phyloP scores from a whole-genome alignment of 768 basidiomycete species.

The Lactifluus pinguis region DNA sequence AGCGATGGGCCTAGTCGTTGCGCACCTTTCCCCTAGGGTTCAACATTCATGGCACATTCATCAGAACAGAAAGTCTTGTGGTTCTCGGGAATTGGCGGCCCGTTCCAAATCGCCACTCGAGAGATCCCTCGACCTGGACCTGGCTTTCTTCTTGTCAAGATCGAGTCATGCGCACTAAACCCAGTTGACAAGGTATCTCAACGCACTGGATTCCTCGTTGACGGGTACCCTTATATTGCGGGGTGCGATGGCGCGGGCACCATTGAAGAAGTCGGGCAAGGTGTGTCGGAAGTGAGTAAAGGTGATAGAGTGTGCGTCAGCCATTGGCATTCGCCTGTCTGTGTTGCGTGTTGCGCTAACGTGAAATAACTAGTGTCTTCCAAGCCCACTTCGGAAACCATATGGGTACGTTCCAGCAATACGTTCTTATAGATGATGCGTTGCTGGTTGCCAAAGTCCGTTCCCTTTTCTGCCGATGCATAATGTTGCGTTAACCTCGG shows the following conservation, averaged over 20 bases:
- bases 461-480: background rate
- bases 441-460: constrained; percentile 17
- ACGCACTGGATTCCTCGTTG: constrained; percentile 14
- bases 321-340: background rate
- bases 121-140: constrained; percentile 16
- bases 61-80: constrained; percentile 7
- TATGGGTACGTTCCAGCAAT: constrained; percentile 20
- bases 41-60: constrained; percentile 2
- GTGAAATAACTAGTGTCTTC: constrained; percentile 1
- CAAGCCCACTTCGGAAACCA: background rate
- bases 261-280: constrained; percentile 23
- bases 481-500: background rate
- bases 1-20: background rate
- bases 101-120: background rate
- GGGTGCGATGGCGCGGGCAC: constrained; percentile 23
- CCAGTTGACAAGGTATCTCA: constrained; percentile 16
- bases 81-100: background rate
- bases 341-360: background rate
- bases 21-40: background rate
- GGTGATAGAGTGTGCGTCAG: constrained; percentile 24
- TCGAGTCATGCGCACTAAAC: constrained; percentile 17
- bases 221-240: constrained; percentile 19
- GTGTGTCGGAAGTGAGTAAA: constrained; percentile 20
- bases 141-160: constrained; percentile 18
- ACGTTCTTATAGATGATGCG: constrained; percentile 18